Evolutionary conservation across 2,329 filamentous ascomycete species (phyloP).

Genomic region (Emergomyces pasteurianus): DNA sequence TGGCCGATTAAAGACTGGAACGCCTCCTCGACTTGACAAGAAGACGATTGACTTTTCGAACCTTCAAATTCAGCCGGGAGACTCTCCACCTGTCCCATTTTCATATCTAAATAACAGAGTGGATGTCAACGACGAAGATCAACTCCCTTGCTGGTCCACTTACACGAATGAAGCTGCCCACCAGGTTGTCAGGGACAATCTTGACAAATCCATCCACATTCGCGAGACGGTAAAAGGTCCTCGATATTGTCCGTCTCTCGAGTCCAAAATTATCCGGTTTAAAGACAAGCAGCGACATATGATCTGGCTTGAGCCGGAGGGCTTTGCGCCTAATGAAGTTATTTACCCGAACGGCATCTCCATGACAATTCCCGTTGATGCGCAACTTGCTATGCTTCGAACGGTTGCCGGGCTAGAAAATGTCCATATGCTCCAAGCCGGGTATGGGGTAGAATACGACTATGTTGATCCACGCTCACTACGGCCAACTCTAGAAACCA

Average conservation of each 20-base stretch:
- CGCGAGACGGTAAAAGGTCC: constrained; percentile 89
- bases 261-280: constrained; percentile 88
- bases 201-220: constrained; percentile 95
- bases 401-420: constrained; percentile 82
- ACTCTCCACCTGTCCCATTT: constrained; percentile 78
- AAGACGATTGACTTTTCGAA: constrained; percentile 67
- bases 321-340: constrained; percentile 68
- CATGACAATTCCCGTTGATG: constrained; percentile 87
- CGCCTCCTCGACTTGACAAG: constrained; percentile 73
- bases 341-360: constrained; percentile 95
- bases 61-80: constrained; percentile 64
- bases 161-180: constrained; percentile 77
- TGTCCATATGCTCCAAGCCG: constrained; percentile 82
- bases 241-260: constrained; percentile 87
- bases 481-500: constrained; percentile 84
- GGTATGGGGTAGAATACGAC: constrained; percentile 97
- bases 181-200: constrained; percentile 70
- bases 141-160: constrained; percentile 77
- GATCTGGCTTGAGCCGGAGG: constrained; percentile 95
- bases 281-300: constrained; percentile 68
- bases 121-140: constrained; percentile 54
- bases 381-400: constrained; percentile 72
- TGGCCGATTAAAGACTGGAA: constrained; percentile 88
- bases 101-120: constrained; percentile 78
- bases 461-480: constrained; percentile 90